Evolutionary conservation across 768 basidiomycete species (phyloP).

Genomic region (Rhizopogon vesiculosus): DNA sequence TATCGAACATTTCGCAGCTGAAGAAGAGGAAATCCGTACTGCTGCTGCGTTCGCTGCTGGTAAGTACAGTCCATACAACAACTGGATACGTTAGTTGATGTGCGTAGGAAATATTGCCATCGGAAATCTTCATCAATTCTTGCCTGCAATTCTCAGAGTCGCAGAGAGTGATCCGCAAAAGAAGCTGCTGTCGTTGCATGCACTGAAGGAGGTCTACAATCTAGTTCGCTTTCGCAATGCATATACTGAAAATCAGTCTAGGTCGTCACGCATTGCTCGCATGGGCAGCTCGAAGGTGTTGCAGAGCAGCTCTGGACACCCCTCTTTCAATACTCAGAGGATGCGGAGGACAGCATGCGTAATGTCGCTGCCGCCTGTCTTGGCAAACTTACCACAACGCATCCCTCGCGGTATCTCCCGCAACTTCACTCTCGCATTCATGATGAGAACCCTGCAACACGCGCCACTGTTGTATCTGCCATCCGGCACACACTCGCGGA

Average conservation of each 20-base stretch:
- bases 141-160: conserved; percentile 79
- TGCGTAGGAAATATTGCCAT: conserved; percentile 89
- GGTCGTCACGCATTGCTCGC: conserved; percentile 90
- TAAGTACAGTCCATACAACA: conserved; percentile 24
- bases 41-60: conserved; percentile 95
- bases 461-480: conserved; percentile 89
- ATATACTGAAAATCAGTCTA: conserved; percentile 20
- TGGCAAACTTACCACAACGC: conserved; percentile 90
- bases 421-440: conserved; percentile 82
- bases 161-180: conserved; percentile 72
- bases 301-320: conserved; percentile 91
- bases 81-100: neutral
- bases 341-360: conserved; percentile 84
- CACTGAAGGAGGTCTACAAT: conserved; percentile 79
- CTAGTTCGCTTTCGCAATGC: neutral
- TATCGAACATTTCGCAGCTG: conserved; percentile 68
- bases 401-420: conserved; percentile 86
- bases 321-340: conserved; percentile 86
- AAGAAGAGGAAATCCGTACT: conserved; percentile 82
- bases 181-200: conserved; percentile 82
- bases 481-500: conserved; percentile 91
- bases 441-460: conserved; percentile 63
- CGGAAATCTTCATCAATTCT: conserved; percentile 83
- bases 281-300: conserved; percentile 77
- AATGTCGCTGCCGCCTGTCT: conserved; percentile 97